phyloP scores from a whole-genome alignment of 371 early-diverging fungal genomes.

The Dichotomocladium elegans region DNA sequence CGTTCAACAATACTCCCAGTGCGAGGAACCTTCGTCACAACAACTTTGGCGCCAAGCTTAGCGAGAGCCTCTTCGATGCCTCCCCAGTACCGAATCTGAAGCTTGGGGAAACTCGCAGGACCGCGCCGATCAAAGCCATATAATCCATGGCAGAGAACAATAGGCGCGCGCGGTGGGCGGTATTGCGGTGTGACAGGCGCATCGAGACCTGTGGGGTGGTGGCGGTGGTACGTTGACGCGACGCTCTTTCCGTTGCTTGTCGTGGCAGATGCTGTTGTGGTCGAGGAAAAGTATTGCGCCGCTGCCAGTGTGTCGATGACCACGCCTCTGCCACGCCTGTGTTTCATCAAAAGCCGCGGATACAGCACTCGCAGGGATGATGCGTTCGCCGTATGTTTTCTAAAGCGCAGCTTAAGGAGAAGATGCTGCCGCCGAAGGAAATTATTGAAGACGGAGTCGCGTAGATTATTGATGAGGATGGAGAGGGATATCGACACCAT shows the following conservation, averaged over 20 bases:
- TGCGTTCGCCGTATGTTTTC: conserved; percentile 1
- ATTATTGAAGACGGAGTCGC: background rate
- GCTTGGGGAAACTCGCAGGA: conserved; percentile 67
- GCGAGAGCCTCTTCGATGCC: conserved; percentile 79
- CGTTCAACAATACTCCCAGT: conserved; percentile 78
- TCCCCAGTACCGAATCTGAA: conserved; percentile 89
- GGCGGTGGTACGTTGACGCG: no score
- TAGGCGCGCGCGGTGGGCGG: conserved; percentile 72
- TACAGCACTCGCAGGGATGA: conserved; percentile 1
- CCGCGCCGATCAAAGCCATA: conserved; percentile 87
- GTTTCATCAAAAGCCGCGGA: conserved; percentile 6
- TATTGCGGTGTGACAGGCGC: conserved; percentile 63
- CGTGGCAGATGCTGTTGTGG: conserved; percentile 1
- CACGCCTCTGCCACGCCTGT: conserved; percentile 1
- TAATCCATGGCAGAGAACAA: conserved; percentile 88
- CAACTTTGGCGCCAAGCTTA: conserved; percentile 80
- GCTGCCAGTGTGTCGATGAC: conserved; percentile 9
- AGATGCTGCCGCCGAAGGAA: background rate
- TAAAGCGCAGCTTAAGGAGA: background rate
- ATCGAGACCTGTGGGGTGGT: conserved; percentile 7
- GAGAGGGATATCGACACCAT: conserved; percentile 5
- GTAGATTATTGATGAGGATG: conserved; percentile 6
- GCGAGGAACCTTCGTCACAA: conserved; percentile 77
- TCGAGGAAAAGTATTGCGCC: conserved; percentile 5
- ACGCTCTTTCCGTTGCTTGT: background rate